Conservation (phyloP, 129 eudicot species). For the Centaurea solstitialis region DNA sequence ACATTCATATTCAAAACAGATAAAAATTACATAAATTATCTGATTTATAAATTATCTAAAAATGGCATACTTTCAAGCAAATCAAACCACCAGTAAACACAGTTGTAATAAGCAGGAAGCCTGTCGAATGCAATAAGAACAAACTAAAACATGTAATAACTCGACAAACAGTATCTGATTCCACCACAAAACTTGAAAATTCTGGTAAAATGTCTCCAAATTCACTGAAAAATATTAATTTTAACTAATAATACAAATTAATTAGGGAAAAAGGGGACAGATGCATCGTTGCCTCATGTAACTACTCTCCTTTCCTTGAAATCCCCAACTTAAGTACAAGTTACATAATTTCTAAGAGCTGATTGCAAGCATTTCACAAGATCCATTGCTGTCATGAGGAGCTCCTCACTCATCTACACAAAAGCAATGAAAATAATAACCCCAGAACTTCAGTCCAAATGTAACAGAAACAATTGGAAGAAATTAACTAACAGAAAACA, state of each 20-base stretch:
- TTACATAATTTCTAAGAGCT: neutral
- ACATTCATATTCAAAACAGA: no score
- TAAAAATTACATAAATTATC: no score
- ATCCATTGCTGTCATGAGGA: neutral
- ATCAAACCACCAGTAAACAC: no score
- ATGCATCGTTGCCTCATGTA: neutral
- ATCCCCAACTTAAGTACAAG: neutral
- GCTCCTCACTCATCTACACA: conserved; percentile 6
- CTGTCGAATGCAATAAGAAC: no score
- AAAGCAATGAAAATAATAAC: neutral
- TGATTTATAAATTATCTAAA: no score
- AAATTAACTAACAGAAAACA: neutral
- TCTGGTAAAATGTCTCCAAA: no score
- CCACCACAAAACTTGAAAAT: no score
- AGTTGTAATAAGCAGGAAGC: no score
- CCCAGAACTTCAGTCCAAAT: neutral
- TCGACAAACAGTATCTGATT: no score
- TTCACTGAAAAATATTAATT: neutral
- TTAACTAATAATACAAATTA: neutral
- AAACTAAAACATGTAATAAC: no score
- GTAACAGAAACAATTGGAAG: neutral
- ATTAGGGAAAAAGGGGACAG: neutral
- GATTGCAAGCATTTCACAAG: conserved; percentile 3
- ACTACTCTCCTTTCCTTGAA: neutral
- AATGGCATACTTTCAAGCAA: no score